Conservation (phyloP, 2,329 filamentous ascomycete species). For the Celoporthe dispersa region DNA sequence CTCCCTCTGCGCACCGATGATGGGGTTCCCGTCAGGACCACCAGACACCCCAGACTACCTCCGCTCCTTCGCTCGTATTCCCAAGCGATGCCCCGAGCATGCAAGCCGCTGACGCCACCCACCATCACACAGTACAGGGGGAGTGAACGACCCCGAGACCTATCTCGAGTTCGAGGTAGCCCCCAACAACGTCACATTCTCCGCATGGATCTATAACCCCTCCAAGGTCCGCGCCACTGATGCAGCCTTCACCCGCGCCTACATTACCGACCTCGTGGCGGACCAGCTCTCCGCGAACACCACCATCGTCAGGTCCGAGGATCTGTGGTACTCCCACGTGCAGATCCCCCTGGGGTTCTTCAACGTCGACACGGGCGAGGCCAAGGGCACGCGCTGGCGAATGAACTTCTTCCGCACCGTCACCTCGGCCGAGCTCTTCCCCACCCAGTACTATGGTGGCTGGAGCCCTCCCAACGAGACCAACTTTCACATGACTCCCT, state of each 20-base stretch:
- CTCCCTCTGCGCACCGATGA: no score
- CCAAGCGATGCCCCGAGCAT: no score
- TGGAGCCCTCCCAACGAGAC: constrained; percentile 52
- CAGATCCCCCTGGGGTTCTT: constrained; percentile 53
- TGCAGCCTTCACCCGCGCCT: constrained; percentile 50
- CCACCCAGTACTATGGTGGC: constrained; percentile 48
- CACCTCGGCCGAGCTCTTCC: constrained; percentile 47
- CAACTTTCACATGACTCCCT: constrained; percentile 54
- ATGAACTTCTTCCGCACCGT: constrained; percentile 59
- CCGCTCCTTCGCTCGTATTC: no score
- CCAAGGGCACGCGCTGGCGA: constrained; percentile 51
- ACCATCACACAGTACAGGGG: constrained; percentile 38
- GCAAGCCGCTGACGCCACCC: not conserved
- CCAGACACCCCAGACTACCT: no score
- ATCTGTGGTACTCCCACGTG: constrained; percentile 48
- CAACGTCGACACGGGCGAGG: constrained; percentile 50
- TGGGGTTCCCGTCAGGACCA: no score
- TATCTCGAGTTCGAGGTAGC: constrained; percentile 57
- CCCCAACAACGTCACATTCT: constrained; percentile 56
- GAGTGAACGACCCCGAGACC: constrained; percentile 50
- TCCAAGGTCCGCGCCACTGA: constrained; percentile 47
- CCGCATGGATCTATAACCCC: constrained; percentile 56
- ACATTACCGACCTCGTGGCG: constrained; percentile 43
- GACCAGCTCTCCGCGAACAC: constrained; percentile 50
- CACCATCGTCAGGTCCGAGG: constrained; percentile 40